phyloP scores from a whole-genome alignment of 2,329 filamentous ascomycete genomes.

The Colletotrichum tabaci region DNA sequence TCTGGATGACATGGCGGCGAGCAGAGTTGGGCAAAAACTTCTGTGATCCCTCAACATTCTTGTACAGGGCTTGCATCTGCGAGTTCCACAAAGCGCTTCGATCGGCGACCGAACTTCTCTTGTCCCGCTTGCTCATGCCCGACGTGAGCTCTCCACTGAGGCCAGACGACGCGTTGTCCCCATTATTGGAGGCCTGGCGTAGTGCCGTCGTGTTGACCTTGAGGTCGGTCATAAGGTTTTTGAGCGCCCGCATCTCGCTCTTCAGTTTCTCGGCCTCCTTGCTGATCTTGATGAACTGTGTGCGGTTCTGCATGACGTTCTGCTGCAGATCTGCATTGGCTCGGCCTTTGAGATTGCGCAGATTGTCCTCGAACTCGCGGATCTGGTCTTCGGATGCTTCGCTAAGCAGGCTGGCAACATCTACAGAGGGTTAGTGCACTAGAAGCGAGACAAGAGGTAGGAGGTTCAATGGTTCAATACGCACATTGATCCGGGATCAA shows the following conservation, averaged over 20 bases:
- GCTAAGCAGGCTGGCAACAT: constrained; percentile 79
- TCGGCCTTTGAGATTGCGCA: constrained; percentile 83
- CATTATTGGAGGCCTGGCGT: constrained; percentile 71
- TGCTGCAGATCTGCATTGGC: constrained; percentile 90
- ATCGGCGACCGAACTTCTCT: constrained; percentile 88
- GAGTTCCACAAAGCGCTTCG: constrained; percentile 77
- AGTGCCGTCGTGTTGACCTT: constrained; percentile 82
- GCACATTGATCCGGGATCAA: constrained; percentile 84
- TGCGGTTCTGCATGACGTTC: constrained; percentile 96
- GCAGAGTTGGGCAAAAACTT: constrained; percentile 93
- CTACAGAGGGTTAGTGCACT: constrained; percentile 49
- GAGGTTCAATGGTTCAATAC: constrained; percentile 46
- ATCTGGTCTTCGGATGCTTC: constrained; percentile 93
- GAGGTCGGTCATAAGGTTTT: constrained; percentile 92
- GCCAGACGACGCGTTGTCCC: constrained; percentile 63
- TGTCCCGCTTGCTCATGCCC: constrained; percentile 78
- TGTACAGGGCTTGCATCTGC: constrained; percentile 88
- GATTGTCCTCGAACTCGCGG: constrained; percentile 81
- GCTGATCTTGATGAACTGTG: constrained; percentile 99
- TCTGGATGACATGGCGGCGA: constrained; percentile 94
- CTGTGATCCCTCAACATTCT: constrained; percentile 96
- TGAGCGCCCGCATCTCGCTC: constrained; percentile 91
- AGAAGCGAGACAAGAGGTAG: neutral
- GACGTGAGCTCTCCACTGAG: constrained; percentile 67
- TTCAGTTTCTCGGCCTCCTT: constrained; percentile 99